Base-by-base conservation (phyloP, 306 rosid genomes). In the Acacia acuminata region DNA sequence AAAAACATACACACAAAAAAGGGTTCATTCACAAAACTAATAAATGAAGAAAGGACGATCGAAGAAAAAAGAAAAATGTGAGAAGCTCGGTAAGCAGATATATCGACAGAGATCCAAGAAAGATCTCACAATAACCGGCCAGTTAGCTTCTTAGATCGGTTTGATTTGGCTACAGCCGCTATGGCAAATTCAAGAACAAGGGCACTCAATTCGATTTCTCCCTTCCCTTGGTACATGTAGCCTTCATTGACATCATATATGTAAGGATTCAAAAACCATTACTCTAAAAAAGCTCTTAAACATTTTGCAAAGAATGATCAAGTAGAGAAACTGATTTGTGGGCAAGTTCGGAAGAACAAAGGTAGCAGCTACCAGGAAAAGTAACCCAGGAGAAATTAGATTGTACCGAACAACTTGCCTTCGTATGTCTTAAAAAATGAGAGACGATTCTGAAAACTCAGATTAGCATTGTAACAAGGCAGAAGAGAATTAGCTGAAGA, bases 71-170 rank as follows among this genome's bases (percentile, higher is more conserved):
- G 7, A 32, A 44, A 55, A 83, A 84, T 93, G 83, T 94, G 56
- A 91, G 94, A 94, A 91, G 86, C 88, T 93, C 95, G 95, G 98
- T 94, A 91, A 93, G 97, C 98, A 94, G 94, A 91, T 84, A n/a
- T 73, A 86, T 86, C 78, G 94, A 94, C 84, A 48, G 90, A 93
- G 68, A 89, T 8, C 83, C 34, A n/a, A 50, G 65, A 47, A 12
- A 78, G 79, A 83, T 73, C 84, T 75, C 82, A 81, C 98, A 82
- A 92, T 87, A 85, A 84, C 89, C 96, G 96, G 97, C 96, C 97
- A 90, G 97, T 70, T 24, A 94, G 90, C 91, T 84, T 88, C 94
- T 80, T 76, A 11, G 13, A 40, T 3, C 6, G 10, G 43, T 53
- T 86, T 11, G 30, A 86, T 92, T 8, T 92, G 36, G 96, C 98